A percentile compares a stretch with the other conserved stretches of the same genome.
These are phyloP conservation scores for Crithidia thermophila DNA, from an alignment of 208 protist genomes.

Conservation along the genomic window DNA sequence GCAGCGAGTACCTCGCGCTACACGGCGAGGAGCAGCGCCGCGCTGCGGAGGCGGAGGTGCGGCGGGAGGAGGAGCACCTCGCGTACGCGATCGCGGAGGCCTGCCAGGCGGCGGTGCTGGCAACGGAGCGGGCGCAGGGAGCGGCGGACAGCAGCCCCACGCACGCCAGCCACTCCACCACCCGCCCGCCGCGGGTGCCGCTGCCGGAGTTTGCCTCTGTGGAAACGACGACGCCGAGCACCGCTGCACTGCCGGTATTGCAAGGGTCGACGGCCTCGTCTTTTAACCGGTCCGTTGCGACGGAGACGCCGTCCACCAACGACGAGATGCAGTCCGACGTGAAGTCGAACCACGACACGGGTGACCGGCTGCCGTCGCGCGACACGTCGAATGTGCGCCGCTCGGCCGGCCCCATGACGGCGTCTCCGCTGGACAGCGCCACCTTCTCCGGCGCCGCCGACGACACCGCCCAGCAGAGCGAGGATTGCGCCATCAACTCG, in stretches of 20 bases:
- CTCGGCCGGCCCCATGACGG: background rate
- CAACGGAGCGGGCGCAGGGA: background rate
- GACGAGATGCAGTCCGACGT: background rate
- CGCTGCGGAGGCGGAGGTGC: background rate
- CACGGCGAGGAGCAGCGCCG: background rate
- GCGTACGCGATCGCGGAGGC: conserved; percentile 9
- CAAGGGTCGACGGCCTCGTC: background rate
- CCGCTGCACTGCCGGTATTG: background rate
- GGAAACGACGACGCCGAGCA: too few species aligned
- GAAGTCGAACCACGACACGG: background rate
- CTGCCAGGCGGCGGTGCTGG: background rate
- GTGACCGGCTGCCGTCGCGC: background rate
- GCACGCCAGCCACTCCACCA: background rate
- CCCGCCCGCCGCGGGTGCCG: background rate
- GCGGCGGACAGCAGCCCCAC: too few species aligned
- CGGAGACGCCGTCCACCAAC: background rate
- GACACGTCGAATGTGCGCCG: background rate
- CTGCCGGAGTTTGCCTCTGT: background rate
- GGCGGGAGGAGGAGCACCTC: background rate
- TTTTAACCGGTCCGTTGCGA: background rate
- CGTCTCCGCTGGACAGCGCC: background rate
- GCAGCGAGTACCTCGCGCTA: background rate
- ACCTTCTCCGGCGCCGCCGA: background rate
- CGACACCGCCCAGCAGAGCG: background rate
- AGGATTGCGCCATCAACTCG: background rate